These are phyloP conservation scores for Lactifluus rugatus DNA, from an alignment of 768 basidiomycete genomes.

Conservation along the genomic window DNA sequence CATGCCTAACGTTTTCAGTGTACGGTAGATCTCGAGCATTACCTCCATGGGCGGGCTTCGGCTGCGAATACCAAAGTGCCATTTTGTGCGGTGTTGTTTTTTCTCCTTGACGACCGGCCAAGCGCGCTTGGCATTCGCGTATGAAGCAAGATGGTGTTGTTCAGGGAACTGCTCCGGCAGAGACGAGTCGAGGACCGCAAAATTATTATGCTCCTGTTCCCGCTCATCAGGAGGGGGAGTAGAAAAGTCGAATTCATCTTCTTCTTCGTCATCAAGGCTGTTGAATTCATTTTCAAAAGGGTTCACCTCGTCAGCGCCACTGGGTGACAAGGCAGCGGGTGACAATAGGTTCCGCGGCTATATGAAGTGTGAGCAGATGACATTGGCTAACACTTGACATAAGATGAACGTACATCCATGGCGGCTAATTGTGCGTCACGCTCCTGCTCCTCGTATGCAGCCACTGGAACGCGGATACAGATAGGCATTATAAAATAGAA, in stretches of 20 bases:
- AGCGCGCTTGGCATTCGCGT: slow-evolving; percentile 44
- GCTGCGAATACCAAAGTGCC: slow-evolving; percentile 98
- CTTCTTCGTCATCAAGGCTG: slow-evolving; percentile 41
- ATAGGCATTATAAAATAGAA: slow-evolving; percentile 15
- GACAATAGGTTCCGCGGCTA: slow-evolving; percentile 67
- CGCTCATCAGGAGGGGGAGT: slow-evolving; percentile 29
- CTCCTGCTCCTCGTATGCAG: slow-evolving; percentile 76
- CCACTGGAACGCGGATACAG: slow-evolving; percentile 36
- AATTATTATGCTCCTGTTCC: slow-evolving; percentile 47
- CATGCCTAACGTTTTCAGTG: slow-evolving; percentile 83
- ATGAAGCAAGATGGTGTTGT: slow-evolving; percentile 63
- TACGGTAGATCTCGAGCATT: slow-evolving; percentile 96
- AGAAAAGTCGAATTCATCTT: slow-evolving; percentile 42
- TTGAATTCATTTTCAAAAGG: slow-evolving; percentile 73
- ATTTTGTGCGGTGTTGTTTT: slow-evolving; percentile 74
- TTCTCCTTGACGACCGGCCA: slow-evolving; percentile 40
- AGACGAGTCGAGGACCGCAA: slow-evolving; percentile 85
- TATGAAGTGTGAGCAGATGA: slow-evolving; percentile 1
- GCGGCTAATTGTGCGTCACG: slow-evolving; percentile 70
- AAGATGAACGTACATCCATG: slow-evolving; percentile 56
- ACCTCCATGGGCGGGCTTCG: slow-evolving; percentile 97
- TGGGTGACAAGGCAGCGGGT: slow-evolving; percentile 56
- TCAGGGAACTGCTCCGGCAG: slow-evolving; percentile 54
- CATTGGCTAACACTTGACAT: background rate
- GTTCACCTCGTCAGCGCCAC: slow-evolving; percentile 57